phyloP scores from a whole-genome alignment of 768 basidiomycete genomes.

The Amanita brunnescens region DNA sequence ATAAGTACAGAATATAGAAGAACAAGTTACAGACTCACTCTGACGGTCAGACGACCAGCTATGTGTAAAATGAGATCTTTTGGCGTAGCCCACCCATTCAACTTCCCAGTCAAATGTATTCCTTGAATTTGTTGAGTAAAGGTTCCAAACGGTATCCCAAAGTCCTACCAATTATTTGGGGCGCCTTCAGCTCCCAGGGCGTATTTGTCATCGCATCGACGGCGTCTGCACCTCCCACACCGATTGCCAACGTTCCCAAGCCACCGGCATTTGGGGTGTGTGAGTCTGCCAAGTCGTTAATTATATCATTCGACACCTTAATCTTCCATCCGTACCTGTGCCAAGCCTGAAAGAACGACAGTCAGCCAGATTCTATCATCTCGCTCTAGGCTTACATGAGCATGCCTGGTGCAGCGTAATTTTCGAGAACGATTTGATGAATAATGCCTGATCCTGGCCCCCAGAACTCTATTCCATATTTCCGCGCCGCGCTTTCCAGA shows the following conservation, averaged over 20 bases:
- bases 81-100: slow-evolving; percentile 88
- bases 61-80: slow-evolving; percentile 95
- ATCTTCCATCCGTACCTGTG: slow-evolving; percentile 41
- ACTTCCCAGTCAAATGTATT: slow-evolving; percentile 77
- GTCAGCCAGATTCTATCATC: background rate
- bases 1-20: background rate
- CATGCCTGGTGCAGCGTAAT: slow-evolving; percentile 93
- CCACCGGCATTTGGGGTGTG: slow-evolving; percentile 99
- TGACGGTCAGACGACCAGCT: slow-evolving; percentile 88
- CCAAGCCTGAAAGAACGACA: slow-evolving; percentile 49
- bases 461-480: slow-evolving; percentile 98
- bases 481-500: slow-evolving; percentile 81
- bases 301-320: background rate
- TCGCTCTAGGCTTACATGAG: slow-evolving; percentile 52
- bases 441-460: slow-evolving; percentile 93
- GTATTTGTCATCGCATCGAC: slow-evolving; percentile 98
- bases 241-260: slow-evolving; percentile 92
- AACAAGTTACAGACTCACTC: slow-evolving; percentile 41
- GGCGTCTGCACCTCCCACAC: slow-evolving; percentile 98
- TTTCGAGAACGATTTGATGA: slow-evolving; percentile 97
- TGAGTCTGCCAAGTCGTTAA: slow-evolving; percentile 47
- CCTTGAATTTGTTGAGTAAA: slow-evolving; percentile 33
- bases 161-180: slow-evolving; percentile 61
- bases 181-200: slow-evolving; percentile 96
- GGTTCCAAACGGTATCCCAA: background rate